These are phyloP conservation scores for Axilococcus clingmanii DNA, from an alignment of 139 green algal genomes.

Conservation along the genomic window DNA sequence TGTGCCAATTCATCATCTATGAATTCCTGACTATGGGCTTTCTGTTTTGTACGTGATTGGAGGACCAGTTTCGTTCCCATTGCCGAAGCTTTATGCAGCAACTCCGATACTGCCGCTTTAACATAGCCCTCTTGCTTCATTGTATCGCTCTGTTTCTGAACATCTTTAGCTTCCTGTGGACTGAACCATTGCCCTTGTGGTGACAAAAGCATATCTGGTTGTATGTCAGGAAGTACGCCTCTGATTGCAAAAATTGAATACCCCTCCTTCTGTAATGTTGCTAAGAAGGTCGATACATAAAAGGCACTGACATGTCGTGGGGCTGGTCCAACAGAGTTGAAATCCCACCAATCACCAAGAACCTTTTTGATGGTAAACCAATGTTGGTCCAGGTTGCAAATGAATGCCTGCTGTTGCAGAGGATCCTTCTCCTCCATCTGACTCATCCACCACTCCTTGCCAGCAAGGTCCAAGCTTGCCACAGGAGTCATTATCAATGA, in stretches of 20 bases:
- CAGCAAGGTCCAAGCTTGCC: constrained; percentile 30
- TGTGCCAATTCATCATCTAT: neutral
- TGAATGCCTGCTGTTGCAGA: constrained; percentile 52
- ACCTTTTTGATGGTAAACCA: constrained; percentile 74
- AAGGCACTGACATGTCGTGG: constrained; percentile 63
- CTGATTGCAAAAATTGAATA: constrained; percentile 72
- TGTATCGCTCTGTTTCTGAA: constrained; percentile 15
- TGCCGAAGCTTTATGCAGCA: constrained; percentile 10
- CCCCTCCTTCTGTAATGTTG: constrained; percentile 23
- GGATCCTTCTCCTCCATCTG: no score
- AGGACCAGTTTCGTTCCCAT: constrained; percentile 5
- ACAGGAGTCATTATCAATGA: constrained; percentile 32
- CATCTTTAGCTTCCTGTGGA: constrained; percentile 10
- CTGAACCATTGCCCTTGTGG: constrained; percentile 37
- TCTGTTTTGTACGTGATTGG: neutral
- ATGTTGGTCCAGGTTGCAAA: constrained; percentile 79
- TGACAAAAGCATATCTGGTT: neutral
- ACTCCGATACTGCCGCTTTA: constrained; percentile 14
- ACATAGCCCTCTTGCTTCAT: constrained; percentile 33
- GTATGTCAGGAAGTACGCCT: constrained; percentile 7
- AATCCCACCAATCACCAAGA: constrained; percentile 62
- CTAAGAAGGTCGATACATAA: constrained; percentile 72
- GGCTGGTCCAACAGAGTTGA: constrained; percentile 71
- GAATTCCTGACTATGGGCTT: neutral
- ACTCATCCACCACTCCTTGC: neutral